Evolutionary conservation across 2,329 filamentous ascomycete genomes (phyloP).

Genomic region (Diaporthe aspalathi): DNA sequence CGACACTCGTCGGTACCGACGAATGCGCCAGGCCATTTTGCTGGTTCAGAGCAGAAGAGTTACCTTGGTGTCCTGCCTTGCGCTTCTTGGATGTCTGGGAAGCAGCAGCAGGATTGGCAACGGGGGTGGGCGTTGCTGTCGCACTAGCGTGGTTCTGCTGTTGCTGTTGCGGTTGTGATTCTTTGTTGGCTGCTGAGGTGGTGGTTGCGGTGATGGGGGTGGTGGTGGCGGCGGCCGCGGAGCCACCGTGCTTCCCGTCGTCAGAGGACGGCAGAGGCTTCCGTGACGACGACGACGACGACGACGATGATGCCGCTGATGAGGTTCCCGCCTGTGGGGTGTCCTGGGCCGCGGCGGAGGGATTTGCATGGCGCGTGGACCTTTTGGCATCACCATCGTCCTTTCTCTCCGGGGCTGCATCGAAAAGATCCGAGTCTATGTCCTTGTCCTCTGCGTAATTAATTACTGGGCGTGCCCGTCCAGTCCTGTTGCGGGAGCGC

Average conservation of each 20-base stretch:
- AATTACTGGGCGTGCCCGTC: conserved; percentile 72
- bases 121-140: conserved; percentile 42
- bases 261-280: conserved; percentile 49
- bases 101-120: conserved; percentile 53
- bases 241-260: conserved; percentile 51
- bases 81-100: conserved; percentile 80
- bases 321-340: conserved; percentile 43
- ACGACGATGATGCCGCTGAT: conserved; percentile 43
- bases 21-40: conserved; percentile 23
- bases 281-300: conserved; percentile 44
- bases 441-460: conserved; percentile 98
- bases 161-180: conserved; percentile 43
- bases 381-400: conserved; percentile 68
- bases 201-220: conserved; percentile 43
- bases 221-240: conserved; percentile 54
- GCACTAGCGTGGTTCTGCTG: conserved; percentile 42
- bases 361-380: conserved; percentile 51
- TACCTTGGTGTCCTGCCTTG: conserved; percentile 72
- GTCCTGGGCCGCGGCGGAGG: conserved; percentile 49
- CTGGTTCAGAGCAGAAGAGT: conserved; percentile 44
- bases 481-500: conserved; percentile 88
- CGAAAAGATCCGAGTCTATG: conserved; percentile 86
- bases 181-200: conserved; percentile 31
- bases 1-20: conserved; percentile 44
- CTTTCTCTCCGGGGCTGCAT: conserved; percentile 69